Conservation (phyloP, 371 early-diverging fungal species). For the Syncephalastrum racemosum region DNA sequence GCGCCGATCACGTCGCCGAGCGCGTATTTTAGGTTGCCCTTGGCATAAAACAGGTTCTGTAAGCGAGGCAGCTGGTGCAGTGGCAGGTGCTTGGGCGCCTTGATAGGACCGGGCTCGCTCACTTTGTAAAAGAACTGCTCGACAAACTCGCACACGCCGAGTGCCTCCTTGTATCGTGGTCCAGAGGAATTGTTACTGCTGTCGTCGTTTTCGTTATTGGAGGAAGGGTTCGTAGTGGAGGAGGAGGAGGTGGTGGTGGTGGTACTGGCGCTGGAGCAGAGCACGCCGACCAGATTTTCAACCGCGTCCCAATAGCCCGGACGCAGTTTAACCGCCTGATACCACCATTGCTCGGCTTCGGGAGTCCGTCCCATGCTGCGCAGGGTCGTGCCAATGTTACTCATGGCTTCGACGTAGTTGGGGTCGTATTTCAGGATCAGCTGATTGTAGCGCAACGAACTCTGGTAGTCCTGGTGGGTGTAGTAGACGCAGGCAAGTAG, state of each 20-base stretch:
- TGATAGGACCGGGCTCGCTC: slow-evolving; percentile 20
- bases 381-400: slow-evolving; percentile 88
- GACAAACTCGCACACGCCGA: slow-evolving; percentile 79
- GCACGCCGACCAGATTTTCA: slow-evolving; percentile 82
- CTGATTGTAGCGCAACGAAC: slow-evolving; percentile 79
- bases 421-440: slow-evolving; percentile 78
- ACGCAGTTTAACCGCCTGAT: slow-evolving; percentile 78
- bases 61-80: slow-evolving; percentile 67
- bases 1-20: slow-evolving; percentile 74
- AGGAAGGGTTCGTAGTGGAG: background rate
- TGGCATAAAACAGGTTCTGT: slow-evolving; percentile 80
- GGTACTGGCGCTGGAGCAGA: slow-evolving; percentile 50
- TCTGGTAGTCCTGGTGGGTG: slow-evolving; percentile 69
- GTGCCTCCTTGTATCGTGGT: slow-evolving; percentile 76
- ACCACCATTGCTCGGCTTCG: slow-evolving; percentile 88
- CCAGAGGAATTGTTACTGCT: slow-evolving; percentile 4
- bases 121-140: slow-evolving; percentile 59
- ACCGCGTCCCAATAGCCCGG: slow-evolving; percentile 94
- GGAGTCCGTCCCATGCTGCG: slow-evolving; percentile 71
- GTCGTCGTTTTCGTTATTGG: background rate
- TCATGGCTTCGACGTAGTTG: slow-evolving; percentile 89
- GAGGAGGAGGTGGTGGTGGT: background rate
- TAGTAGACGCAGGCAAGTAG: slow-evolving; percentile 88
- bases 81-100: slow-evolving; percentile 41
- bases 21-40: slow-evolving; percentile 81